A percentile compares a stretch with the other conserved stretches of the same genome.
Conservation (phyloP, 768 basidiomycete species). For the Gymnopilus junonius region DNA sequence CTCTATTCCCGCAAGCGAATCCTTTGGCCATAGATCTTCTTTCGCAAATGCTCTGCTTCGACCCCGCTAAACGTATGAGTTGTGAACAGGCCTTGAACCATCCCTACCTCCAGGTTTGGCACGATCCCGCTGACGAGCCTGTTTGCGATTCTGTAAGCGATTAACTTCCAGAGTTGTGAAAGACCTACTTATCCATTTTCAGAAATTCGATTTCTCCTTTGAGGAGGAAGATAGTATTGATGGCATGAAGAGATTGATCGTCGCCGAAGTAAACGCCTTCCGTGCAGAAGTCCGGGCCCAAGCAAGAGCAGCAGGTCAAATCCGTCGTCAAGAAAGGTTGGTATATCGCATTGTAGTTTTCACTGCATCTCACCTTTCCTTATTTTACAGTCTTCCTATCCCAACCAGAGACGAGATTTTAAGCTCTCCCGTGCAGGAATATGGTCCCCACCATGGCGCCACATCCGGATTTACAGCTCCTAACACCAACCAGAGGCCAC, state of each 20-base stretch:
- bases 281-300: slow-evolving; percentile 89
- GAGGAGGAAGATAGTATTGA: slow-evolving; percentile 97
- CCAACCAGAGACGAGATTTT: slow-evolving; percentile 83
- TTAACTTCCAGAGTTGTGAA: background rate
- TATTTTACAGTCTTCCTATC: slow-evolving; percentile 64
- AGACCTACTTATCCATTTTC: background rate
- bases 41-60: slow-evolving; percentile 90
- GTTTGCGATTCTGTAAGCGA: slow-evolving; percentile 70
- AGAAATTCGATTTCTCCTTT: slow-evolving; percentile 96
- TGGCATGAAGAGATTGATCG: slow-evolving; percentile 95
- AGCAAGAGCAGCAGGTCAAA: slow-evolving; percentile 70
- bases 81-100: slow-evolving; percentile 96
- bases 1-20: slow-evolving; percentile 93
- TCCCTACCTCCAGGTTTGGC: slow-evolving; percentile 96
- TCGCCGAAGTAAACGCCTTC: slow-evolving; percentile 91
- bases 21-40: slow-evolving; percentile 93
- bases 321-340: slow-evolving; percentile 79
- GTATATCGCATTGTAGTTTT: slow-evolving; percentile 17
- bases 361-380: background rate
- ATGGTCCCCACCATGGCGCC: slow-evolving; percentile 61
- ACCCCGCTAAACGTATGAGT: slow-evolving; percentile 94
- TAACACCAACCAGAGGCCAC: slow-evolving; percentile 41
- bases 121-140: slow-evolving; percentile 95
- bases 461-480: slow-evolving; percentile 70
- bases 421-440: slow-evolving; percentile 73